Evolutionary conservation across 495 filamentous ascomycete genomes (phyloP), one percentile per base, ranked within the genome.

Genomic region (Rusavskia elegans): DNA sequence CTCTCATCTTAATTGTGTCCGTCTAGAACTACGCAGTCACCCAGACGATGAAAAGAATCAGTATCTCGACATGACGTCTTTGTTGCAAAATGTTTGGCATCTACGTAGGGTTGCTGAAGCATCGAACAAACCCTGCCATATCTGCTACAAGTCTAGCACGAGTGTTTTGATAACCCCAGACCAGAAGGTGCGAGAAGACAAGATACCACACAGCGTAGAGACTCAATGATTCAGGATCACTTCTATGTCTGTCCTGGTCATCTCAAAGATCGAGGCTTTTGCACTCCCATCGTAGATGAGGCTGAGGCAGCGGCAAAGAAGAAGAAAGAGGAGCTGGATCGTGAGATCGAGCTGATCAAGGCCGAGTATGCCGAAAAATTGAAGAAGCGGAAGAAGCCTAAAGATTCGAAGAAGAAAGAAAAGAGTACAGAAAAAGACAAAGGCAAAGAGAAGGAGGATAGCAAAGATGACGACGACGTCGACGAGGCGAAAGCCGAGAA

Each of bases 211-310:
- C 27, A 41, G 27, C 17, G 50, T 42, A 10, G n/a, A 30, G 40
- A 40, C 30, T 48, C 16, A 45, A 38, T 23, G 56, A 29, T 25
- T 38, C 62, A 93, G 86, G 92, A 98, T 64, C 95, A 85, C 71
- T 97, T 98, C 66, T 95, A 93, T 62, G 75, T 90, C 30, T 98
- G 92, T 60, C 75, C 80, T 14, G 71, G 75, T 41, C 92, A 98
- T 65, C 73, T 96, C 10, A 87, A 85, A 62, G 92, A 98, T 62
- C 72, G 74, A 21, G 75, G 82, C 13, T 95, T 94, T 65, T 87
- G 83, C 61, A 79, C 76, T 14, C 83, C 89, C 13, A 83, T 89
- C 54, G 72, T 89, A 44, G 84, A 90, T 58, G 75, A 86, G 52
- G 87, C 78, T 32, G 82, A 82, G 16, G 75, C 79, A 45, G 85